These are phyloP conservation scores for Zymoseptoria crescenta DNA, from an alignment of 2,329 filamentous ascomycete species.

Conservation along the genomic window DNA sequence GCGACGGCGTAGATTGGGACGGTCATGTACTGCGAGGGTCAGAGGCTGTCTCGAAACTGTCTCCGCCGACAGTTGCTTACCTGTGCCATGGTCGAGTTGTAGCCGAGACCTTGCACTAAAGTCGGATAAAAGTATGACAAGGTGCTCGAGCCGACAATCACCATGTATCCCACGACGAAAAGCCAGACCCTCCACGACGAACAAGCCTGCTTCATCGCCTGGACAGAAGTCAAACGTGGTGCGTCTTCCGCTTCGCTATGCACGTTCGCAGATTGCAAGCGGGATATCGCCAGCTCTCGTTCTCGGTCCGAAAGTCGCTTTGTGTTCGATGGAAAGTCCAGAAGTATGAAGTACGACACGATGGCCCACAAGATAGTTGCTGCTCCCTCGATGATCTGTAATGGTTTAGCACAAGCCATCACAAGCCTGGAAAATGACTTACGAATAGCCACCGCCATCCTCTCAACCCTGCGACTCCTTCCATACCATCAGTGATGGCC, in stretches of 20 bases:
- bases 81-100: slow-evolving; percentile 25
- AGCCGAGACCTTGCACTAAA: slow-evolving; percentile 46
- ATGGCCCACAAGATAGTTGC: slow-evolving; percentile 41
- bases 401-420: background rate
- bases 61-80: background rate
- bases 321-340: slow-evolving; percentile 44
- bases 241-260: slow-evolving; percentile 27
- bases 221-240: slow-evolving; percentile 30
- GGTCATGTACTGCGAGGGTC: background rate
- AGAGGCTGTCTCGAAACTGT: background rate
- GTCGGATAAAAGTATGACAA: slow-evolving; percentile 50
- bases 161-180: slow-evolving; percentile 45
- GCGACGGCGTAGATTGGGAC: slow-evolving; percentile 46
- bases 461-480: slow-evolving; percentile 29
- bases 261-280: slow-evolving; percentile 39
- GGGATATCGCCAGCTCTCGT: slow-evolving; percentile 36
- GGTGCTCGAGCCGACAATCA: slow-evolving; percentile 43
- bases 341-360: slow-evolving; percentile 39
- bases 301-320: slow-evolving; percentile 37
- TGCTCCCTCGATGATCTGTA: slow-evolving; percentile 29
- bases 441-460: slow-evolving; percentile 40
- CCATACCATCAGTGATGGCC: slow-evolving; percentile 29
- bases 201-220: slow-evolving; percentile 35
- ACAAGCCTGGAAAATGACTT: background rate
- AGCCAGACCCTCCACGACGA: slow-evolving; percentile 42